A percentile compares a stretch with the other conserved stretches of the same genome.
Conservation (phyloP, 768 basidiomycete genomes). For the Trametopsis cervina region DNA sequence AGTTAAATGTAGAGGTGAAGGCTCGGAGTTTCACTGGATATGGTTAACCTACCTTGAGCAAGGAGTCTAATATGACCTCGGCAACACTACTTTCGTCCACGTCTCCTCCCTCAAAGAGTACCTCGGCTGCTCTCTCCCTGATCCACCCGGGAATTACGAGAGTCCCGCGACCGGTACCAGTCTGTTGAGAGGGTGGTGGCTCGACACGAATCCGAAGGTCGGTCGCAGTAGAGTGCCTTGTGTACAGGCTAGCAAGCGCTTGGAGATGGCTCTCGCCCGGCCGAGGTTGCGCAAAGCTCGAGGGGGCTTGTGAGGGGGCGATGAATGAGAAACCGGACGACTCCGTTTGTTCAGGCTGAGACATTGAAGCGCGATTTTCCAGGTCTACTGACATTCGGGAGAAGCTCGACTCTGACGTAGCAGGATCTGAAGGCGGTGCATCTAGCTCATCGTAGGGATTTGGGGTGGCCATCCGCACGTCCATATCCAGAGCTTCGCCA, state of each 20-base stretch:
- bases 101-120: slow-evolving; percentile 85
- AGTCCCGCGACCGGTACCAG: slow-evolving; percentile 69
- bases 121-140: slow-evolving; percentile 83
- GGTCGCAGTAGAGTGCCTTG: slow-evolving; percentile 70
- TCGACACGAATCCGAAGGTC: slow-evolving; percentile 63
- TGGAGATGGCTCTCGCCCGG: slow-evolving; percentile 50
- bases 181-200: slow-evolving; percentile 59
- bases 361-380: slow-evolving; percentile 44
- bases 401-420: slow-evolving; percentile 65
- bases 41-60: slow-evolving; percentile 57
- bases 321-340: slow-evolving; percentile 55
- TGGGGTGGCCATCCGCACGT: slow-evolving; percentile 16
- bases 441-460: slow-evolving; percentile 34
- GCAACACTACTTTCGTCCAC: slow-evolving; percentile 83
- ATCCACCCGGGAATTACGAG: slow-evolving; percentile 93
- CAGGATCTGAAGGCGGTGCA: slow-evolving; percentile 40
- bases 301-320: slow-evolving; percentile 32
- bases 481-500: slow-evolving; percentile 46
- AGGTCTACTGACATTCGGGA: slow-evolving; percentile 39
- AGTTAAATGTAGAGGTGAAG: neutral
- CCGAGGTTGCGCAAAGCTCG: slow-evolving; percentile 20
- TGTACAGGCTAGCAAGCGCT: slow-evolving; percentile 63
- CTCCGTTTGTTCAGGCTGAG: slow-evolving; percentile 31
- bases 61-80: slow-evolving; percentile 69
- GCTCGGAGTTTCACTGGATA: neutral